phyloP scores from a whole-genome alignment of 2,329 filamentous ascomycete species.

The Fusarium buxicola region DNA sequence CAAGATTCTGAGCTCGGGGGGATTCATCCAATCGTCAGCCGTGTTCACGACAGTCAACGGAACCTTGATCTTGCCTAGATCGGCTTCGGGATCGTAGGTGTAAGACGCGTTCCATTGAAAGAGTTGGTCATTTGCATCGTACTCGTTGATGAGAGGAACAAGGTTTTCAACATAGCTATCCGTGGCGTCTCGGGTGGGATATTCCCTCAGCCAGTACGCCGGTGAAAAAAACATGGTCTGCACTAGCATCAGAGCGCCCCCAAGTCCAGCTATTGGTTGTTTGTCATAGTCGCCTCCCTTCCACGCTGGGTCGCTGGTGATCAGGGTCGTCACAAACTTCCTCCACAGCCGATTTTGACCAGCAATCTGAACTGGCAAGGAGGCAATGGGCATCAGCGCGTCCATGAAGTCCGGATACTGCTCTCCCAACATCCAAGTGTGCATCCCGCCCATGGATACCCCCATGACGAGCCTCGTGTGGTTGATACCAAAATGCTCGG shows the following conservation, averaged over 20 bases:
- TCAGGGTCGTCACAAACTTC: slow-evolving; percentile 27
- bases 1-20: slow-evolving; percentile 10
- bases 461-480: slow-evolving; percentile 13
- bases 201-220: slow-evolving; percentile 13
- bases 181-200: slow-evolving; percentile 12
- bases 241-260: slow-evolving; percentile 14
- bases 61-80: slow-evolving; percentile 8
- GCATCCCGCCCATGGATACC: slow-evolving; percentile 31
- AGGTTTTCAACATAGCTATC: slow-evolving; percentile 10
- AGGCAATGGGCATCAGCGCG: slow-evolving; percentile 26
- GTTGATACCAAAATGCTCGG: slow-evolving; percentile 21
- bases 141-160: slow-evolving; percentile 1
- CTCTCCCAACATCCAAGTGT: slow-evolving; percentile 24
- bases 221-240: slow-evolving; percentile 24
- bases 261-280: slow-evolving; percentile 9
- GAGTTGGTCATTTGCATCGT: slow-evolving; percentile 25
- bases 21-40: slow-evolving; percentile 30
- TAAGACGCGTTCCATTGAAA: slow-evolving; percentile 29
- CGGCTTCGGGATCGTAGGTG: slow-evolving; percentile 4
- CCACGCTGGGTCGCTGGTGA: slow-evolving; percentile 21
- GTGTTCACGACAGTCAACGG: slow-evolving; percentile 29
- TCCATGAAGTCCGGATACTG: slow-evolving; percentile 9
- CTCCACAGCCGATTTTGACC: slow-evolving; percentile 24
- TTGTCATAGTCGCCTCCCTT: slow-evolving; percentile 8
- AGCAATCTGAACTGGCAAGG: slow-evolving; percentile 11